These are phyloP conservation scores for Mentha longifolia DNA, from an alignment of 257 asterid genomes.

Conservation along the genomic window DNA sequence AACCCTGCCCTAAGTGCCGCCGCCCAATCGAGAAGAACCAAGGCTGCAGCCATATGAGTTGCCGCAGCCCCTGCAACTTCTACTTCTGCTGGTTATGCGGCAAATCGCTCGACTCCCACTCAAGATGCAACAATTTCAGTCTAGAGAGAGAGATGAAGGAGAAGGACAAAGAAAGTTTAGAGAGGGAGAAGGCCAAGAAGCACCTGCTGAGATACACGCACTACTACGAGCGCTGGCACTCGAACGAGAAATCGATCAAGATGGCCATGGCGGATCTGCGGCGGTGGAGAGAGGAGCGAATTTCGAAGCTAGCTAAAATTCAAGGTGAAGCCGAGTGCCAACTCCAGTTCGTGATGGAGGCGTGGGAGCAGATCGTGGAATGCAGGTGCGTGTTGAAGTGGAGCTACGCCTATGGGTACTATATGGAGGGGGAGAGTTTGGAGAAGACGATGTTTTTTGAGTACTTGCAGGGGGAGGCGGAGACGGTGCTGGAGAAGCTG, in stretches of 20 bases:
- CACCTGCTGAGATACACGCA: constrained; percentile 34
- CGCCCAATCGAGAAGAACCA: constrained; percentile 39
- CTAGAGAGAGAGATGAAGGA: not conserved
- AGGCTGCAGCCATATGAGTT: constrained; percentile 46
- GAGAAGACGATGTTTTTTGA: constrained; percentile 38
- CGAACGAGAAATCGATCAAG: constrained; percentile 24
- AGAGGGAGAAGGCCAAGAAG: too few species aligned
- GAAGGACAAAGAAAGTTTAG: too few species aligned
- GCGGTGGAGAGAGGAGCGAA: not conserved
- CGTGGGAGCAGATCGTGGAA: constrained; percentile 46
- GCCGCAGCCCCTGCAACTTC: constrained; percentile 33
- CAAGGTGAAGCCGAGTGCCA: too few species aligned
- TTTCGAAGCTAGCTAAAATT: too few species aligned
- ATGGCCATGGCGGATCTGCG: constrained; percentile 33
- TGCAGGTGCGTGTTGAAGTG: constrained; percentile 59
- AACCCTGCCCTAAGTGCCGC: constrained; percentile 50
- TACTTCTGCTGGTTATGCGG: constrained; percentile 45
- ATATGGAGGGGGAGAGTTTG: too few species aligned
- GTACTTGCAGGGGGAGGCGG: constrained; percentile 52
- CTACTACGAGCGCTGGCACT: constrained; percentile 44
- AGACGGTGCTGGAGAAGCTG: constrained; percentile 48
- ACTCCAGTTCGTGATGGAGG: too few species aligned
- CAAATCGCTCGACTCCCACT: not conserved
- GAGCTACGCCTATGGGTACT: constrained; percentile 51
- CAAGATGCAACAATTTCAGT: constrained; percentile 25